These are phyloP conservation scores for Xylogone sp. DNA, from an alignment of 2,329 filamentous ascomycete genomes.

Conservation along the genomic window DNA sequence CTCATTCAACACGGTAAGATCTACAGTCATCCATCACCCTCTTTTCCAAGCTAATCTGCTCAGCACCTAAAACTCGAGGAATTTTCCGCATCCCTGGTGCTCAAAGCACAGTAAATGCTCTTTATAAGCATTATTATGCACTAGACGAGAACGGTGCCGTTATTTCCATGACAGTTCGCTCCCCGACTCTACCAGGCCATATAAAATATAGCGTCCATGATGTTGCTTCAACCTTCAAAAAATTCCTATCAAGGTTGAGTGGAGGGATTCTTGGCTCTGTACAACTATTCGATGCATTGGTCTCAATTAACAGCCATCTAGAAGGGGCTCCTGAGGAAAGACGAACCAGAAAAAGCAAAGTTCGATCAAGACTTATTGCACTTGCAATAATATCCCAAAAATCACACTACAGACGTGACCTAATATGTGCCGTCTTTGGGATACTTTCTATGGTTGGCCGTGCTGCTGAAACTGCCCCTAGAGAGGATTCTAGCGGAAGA, in stretches of 20 bases:
- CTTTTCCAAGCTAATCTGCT: slow-evolving; percentile 5
- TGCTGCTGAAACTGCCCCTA: slow-evolving; percentile 48
- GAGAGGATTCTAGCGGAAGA: slow-evolving; percentile 47
- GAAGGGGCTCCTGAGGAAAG: slow-evolving; percentile 47
- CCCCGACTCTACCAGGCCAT: slow-evolving; percentile 55
- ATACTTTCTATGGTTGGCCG: slow-evolving; percentile 58
- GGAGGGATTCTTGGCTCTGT: slow-evolving; percentile 64
- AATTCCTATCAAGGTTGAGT: slow-evolving; percentile 57
- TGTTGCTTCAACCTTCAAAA: slow-evolving; percentile 65
- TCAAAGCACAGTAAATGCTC: slow-evolving; percentile 43
- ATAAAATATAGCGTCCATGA: slow-evolving; percentile 59
- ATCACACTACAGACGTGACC: slow-evolving; percentile 56
- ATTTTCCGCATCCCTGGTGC: slow-evolving; percentile 64
- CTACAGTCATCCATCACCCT: not conserved
- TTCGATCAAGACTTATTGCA: slow-evolving; percentile 63
- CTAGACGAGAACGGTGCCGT: slow-evolving; percentile 41
- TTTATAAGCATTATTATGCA: slow-evolving; percentile 62
- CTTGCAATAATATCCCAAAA: slow-evolving; percentile 56
- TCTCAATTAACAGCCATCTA: slow-evolving; percentile 56
- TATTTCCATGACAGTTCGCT: slow-evolving; percentile 55
- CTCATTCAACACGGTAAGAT: slow-evolving; percentile 54
- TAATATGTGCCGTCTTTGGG: slow-evolving; percentile 66
- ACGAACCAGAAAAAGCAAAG: slow-evolving; percentile 49
- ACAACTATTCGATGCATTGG: slow-evolving; percentile 56
- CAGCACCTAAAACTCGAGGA: slow-evolving; percentile 43